phyloP scores from a whole-genome alignment of 75 land plant genomes.

The Larix kaempferi region DNA sequence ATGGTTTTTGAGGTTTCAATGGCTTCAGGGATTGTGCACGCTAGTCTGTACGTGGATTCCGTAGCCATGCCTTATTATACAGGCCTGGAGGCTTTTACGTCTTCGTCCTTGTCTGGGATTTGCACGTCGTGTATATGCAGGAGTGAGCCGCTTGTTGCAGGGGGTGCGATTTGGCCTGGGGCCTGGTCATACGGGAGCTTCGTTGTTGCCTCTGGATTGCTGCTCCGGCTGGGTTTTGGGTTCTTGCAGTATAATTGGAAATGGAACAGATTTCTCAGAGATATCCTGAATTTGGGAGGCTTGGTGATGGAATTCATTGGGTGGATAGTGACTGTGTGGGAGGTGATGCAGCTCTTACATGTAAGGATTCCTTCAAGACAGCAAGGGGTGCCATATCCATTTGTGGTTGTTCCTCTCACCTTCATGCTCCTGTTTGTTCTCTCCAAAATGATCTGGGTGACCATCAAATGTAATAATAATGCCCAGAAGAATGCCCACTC shows the following conservation, averaged over 20 bases:
- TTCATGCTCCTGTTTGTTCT: background rate
- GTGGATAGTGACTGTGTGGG: background rate
- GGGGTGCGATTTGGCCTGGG: conserved; percentile 32
- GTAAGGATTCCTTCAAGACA: background rate
- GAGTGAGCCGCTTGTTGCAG: conserved; percentile 25
- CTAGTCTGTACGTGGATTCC: conserved; percentile 39
- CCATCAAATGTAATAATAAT: too few relatives aligned
- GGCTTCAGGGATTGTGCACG: conserved; percentile 37
- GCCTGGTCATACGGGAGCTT: conserved; percentile 27
- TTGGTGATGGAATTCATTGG: background rate
- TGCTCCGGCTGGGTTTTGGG: background rate
- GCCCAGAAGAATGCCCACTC: too few relatives aligned
- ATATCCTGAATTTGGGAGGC: background rate
- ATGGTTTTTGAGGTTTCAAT: conserved; percentile 35
- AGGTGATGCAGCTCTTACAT: background rate
- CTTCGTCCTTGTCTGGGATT: conserved; percentile 35
- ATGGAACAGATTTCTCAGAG: background rate
- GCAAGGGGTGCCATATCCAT: background rate
- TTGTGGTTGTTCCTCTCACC: background rate
- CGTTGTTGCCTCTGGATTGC: background rate
- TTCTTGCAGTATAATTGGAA: background rate
- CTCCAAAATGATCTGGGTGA: too few relatives aligned
- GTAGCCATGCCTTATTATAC: conserved; percentile 47
- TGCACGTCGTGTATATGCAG: conserved; percentile 47
- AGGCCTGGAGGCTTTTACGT: conserved; percentile 34